Evolutionary conservation across 164 flowering plant species (phyloP).

Genomic region (Vitis amurensis): DNA sequence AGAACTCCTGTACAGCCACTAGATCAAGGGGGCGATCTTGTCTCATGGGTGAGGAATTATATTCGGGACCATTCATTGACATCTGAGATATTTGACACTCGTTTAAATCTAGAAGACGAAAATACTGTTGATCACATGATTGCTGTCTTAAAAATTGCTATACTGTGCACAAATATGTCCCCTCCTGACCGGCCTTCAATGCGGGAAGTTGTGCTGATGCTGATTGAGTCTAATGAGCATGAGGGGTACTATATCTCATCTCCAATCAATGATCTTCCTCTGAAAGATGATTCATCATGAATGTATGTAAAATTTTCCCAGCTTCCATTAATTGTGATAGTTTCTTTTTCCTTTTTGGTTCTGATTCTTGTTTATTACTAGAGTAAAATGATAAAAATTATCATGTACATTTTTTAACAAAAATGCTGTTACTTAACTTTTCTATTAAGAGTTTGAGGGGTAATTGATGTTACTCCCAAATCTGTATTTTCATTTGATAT

Average conservation of each 20-base stretch:
- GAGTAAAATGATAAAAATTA: not conserved
- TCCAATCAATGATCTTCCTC: slow-evolving; percentile 30
- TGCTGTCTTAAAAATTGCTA: slow-evolving; percentile 72
- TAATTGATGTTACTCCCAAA: slow-evolving; percentile 2
- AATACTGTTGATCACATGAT: slow-evolving; percentile 66
- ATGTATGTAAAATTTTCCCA: slow-evolving; percentile 9
- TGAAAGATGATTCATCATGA: slow-evolving; percentile 29
- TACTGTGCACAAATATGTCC: slow-evolving; percentile 72
- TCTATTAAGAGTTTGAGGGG: not conserved
- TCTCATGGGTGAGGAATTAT: slow-evolving; percentile 61
- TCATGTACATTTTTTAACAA: slow-evolving; percentile 12
- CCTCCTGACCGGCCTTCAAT: slow-evolving; percentile 90
- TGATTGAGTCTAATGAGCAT: slow-evolving; percentile 63
- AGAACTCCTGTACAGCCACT: slow-evolving; percentile 86
- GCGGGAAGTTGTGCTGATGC: slow-evolving; percentile 86
- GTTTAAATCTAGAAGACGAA: slow-evolving; percentile 53
- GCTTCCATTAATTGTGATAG: slow-evolving; percentile 10
- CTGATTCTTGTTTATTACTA: slow-evolving; percentile 24
- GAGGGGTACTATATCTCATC: slow-evolving; percentile 27
- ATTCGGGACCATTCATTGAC: slow-evolving; percentile 58
- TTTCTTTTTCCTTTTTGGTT: slow-evolving; percentile 6
- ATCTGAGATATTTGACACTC: slow-evolving; percentile 61
- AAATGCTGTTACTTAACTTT: not conserved
- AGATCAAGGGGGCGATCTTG: slow-evolving; percentile 93
- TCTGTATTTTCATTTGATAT: slow-evolving; percentile 11